phyloP scores from a whole-genome alignment of 192 early-diverging fungal species.

The Physocladia obscura region DNA sequence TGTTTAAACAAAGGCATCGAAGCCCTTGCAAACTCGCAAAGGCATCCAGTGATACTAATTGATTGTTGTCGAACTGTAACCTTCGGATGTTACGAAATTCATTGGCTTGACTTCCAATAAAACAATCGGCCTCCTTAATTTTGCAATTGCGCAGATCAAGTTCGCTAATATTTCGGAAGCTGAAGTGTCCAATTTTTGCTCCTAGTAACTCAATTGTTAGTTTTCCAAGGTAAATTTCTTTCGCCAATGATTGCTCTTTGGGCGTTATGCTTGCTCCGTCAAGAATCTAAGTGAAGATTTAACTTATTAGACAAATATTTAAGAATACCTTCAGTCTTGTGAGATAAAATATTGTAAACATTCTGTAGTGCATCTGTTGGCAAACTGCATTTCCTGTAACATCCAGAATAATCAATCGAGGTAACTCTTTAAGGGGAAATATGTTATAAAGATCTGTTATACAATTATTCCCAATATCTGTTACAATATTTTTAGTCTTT shows the following conservation, averaged over 20 bases:
- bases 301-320: slow-evolving; percentile 2
- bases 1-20: slow-evolving; percentile 50
- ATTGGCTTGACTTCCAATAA: slow-evolving; percentile 24
- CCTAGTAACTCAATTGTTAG: slow-evolving; percentile 61
- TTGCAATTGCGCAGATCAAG: slow-evolving; percentile 65
- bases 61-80: slow-evolving; percentile 61
- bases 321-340: slow-evolving; percentile 48
- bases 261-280: slow-evolving; percentile 54
- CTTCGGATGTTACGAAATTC: slow-evolving; percentile 57
- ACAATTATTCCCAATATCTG: slow-evolving; percentile 59
- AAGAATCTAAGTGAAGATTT: slow-evolving; percentile 39
- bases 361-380: slow-evolving; percentile 47
- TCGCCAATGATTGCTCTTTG: slow-evolving; percentile 53
- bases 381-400: slow-evolving; percentile 62
- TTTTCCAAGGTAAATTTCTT: slow-evolving; percentile 58
- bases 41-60: slow-evolving; percentile 50
- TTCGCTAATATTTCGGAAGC: slow-evolving; percentile 56
- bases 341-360: slow-evolving; percentile 62
- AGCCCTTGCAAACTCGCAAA: slow-evolving; percentile 46
- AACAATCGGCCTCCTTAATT: slow-evolving; percentile 61
- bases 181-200: slow-evolving; percentile 59
- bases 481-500: slow-evolving; percentile 19
- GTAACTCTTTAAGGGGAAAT: slow-evolving; percentile 60
- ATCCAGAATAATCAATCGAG: slow-evolving; percentile 59
- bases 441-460: slow-evolving; percentile 53